Evolutionary conservation across 1,284 basidiomycete species (phyloP).

Genomic region (Porphyrellus sp.): DNA sequence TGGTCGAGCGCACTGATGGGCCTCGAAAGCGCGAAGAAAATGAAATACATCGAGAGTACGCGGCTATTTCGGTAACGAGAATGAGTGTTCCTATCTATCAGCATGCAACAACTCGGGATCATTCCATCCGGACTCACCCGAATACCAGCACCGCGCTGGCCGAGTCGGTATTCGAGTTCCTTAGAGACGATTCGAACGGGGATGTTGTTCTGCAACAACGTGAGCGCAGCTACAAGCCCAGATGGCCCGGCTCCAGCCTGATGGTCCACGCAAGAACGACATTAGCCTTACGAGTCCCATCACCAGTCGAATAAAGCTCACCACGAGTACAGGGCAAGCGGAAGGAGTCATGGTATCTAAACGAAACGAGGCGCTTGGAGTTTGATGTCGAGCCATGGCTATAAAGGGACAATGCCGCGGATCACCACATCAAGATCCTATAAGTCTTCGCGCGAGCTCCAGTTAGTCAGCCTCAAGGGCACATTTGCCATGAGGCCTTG

Average conservation of each 20-base stretch:
- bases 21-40: conserved; percentile 25
- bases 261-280: background rate
- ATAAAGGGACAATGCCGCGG: too few species aligned
- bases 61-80: conserved; percentile 17
- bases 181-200: conserved; percentile 40
- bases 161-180: conserved; percentile 17
- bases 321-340: conserved; percentile 14
- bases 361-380: too few species aligned
- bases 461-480: too few species aligned
- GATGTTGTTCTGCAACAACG: conserved; percentile 43
- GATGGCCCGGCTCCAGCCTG: conserved; percentile 47
- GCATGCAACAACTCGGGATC: background rate
- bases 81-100: background rate
- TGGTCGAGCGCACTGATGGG: conserved; percentile 5
- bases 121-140: conserved; percentile 20
- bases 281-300: background rate
- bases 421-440: too few species aligned
- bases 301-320: background rate
- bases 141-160: conserved; percentile 31
- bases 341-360: background rate
- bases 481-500: too few species aligned
- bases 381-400: too few species aligned
- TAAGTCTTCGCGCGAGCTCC: too few species aligned
- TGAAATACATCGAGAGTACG: conserved; percentile 34
- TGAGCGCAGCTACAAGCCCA: conserved; percentile 46